Evolutionary conservation across 2,329 filamentous ascomycete species (phyloP).

Genomic region (Teratosphaeria zuluensis): DNA sequence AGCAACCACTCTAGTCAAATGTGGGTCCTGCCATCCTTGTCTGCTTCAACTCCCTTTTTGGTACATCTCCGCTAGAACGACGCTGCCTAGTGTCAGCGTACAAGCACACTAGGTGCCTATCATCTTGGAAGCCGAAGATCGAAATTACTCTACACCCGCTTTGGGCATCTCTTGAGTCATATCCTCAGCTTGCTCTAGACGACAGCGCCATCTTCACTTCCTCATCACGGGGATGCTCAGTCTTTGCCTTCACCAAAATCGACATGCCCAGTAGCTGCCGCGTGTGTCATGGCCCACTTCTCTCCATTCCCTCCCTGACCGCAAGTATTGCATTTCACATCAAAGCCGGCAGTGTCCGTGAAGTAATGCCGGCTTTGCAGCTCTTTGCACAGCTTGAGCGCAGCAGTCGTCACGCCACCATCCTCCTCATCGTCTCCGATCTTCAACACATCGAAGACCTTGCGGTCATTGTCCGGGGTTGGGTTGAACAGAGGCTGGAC

Average conservation of each 20-base stretch:
- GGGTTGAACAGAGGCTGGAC: conserved; percentile 55
- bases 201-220: too few relatives aligned
- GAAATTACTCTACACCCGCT: background rate
- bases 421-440: conserved; percentile 33
- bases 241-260: conserved; percentile 38
- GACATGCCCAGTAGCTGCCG: conserved; percentile 49
- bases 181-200: too few relatives aligned
- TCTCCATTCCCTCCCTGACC: conserved; percentile 60
- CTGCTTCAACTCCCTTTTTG: background rate
- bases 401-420: conserved; percentile 47
- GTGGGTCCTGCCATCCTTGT: background rate
- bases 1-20: background rate
- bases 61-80: background rate
- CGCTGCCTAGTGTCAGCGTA: background rate
- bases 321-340: conserved; percentile 67
- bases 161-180: too few relatives aligned
- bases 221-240: background rate
- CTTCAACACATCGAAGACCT: conserved; percentile 51
- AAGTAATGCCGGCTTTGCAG: conserved; percentile 71
- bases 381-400: conserved; percentile 44
- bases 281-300: conserved; percentile 52
- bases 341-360: conserved; percentile 75
- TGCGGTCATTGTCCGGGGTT: conserved; percentile 68
- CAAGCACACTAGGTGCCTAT: background rate
- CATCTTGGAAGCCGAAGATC: background rate